Evolutionary conservation across 768 basidiomycete genomes (phyloP), one percentile per base, ranked within the genome.

Genomic region (Termitomyces sp.): DNA sequence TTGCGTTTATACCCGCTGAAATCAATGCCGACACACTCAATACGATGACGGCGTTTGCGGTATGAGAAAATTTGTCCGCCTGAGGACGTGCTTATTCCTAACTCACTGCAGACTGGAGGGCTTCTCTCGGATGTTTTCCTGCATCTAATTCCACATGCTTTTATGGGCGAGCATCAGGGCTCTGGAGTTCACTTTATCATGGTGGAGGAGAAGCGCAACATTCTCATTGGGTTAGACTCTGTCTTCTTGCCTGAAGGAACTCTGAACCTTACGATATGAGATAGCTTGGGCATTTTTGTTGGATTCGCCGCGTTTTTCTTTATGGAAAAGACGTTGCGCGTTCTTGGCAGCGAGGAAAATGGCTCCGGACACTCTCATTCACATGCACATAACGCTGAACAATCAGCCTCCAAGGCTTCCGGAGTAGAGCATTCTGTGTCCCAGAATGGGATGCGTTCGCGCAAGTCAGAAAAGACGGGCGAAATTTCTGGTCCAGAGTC

Each of bases 11-110:
- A 64, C 94, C 94, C 29, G 88, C 90, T 53, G 79, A 93, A 69
- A 92, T 96, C 66, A 86, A 88, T 71, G 79, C 81, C 16, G 79
- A 91, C 69, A 93, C 92, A 44, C 79, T 95, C 58, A 94, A 94
- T 66, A 93, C 90, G 13, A 94, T 94, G 92, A 94, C 92, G 34
- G 90, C 93, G 6, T 94, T 94, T 69, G 93, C 93, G 59, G 90
- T 91, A 69, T 69, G 87, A 69, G 50, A 36, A 48, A 24, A 9
- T 57, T 27, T 48, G 53, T 47, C 53, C 37, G 46, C 31, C 43
- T 47, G 52, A 39, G 34, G 29, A 57, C 47, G 60, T 26, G 59
- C 49, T 57, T 46, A 59, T n/a, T n/a, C 14, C 39, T 32, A 59
- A 51, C 29, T 58, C 4, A 32, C 10, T 43, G 22, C 63, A 92